phyloP scores from a whole-genome alignment of 2,329 filamentous ascomycete species.

The Exophiala mesophila region DNA sequence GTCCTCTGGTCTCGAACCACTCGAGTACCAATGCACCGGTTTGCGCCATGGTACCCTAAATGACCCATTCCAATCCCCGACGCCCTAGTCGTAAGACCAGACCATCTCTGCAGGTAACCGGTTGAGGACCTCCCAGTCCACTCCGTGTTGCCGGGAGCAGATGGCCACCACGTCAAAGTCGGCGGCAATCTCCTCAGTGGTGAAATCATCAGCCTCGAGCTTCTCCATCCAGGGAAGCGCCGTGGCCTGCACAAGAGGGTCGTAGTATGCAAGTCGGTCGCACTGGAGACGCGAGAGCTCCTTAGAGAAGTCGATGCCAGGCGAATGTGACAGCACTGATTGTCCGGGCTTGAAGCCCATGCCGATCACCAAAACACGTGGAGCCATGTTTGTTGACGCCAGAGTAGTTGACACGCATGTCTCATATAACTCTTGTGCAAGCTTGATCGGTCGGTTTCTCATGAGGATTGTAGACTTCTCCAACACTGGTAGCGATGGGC shows the following conservation, averaged over 20 bases:
- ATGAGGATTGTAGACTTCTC: conserved; percentile 17
- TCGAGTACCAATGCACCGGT: too few relatives aligned
- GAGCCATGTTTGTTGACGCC: conserved; percentile 1
- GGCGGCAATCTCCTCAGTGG: conserved; percentile 24
- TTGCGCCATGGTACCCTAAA: too few relatives aligned
- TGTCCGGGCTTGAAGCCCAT: conserved; percentile 23
- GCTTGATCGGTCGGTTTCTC: conserved; percentile 12
- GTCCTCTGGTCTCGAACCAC: too few relatives aligned
- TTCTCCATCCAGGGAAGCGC: conserved; percentile 17
- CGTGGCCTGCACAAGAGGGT: conserved; percentile 10
- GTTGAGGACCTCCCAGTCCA: conserved; percentile 9
- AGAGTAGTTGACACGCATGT: conserved; percentile 4
- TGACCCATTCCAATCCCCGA: too few relatives aligned
- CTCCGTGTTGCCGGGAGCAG: conserved; percentile 27
- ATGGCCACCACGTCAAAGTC: conserved; percentile 45
- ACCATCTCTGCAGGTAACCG: conserved; percentile 7
- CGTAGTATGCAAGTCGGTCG: conserved; percentile 14
- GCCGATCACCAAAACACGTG: conserved; percentile 19
- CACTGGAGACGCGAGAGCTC: conserved; percentile 7
- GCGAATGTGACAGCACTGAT: conserved; percentile 16
- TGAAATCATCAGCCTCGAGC: conserved; percentile 13
- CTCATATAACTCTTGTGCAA: conserved; percentile 10
- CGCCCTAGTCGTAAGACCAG: conserved; percentile 10
- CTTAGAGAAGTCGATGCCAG: conserved; percentile 14
- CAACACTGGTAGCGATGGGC: conserved; percentile 9